Base-by-base conservation (phyloP, 2,329 filamentous ascomycete genomes). In the Fusarium xylarioides region DNA sequence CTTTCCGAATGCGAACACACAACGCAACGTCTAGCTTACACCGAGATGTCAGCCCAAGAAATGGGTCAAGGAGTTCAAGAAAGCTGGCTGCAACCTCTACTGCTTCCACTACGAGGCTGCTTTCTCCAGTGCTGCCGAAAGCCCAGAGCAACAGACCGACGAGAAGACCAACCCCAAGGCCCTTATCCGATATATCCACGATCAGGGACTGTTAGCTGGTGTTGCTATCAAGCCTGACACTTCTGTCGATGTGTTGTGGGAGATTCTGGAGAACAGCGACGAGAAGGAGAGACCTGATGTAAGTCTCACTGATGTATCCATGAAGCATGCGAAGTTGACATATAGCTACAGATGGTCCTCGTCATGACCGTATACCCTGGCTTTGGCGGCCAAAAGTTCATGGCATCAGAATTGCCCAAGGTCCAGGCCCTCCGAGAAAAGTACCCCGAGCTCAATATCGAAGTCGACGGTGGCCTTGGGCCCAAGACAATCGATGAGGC, bases 71-170 rank as follows among this genome's bases (percentile, higher is more conserved):
- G 94, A 97, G 71, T 98, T 99, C 86, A 91, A 96, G 82, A 91
- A 93, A 59, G 96, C 95, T 68, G 96, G 96, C 60, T 98, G 95
- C 84, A 95, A 99, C 83, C 88, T 99, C n/a, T 99, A 99, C 87
- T 98, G 96, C 87, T 99, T 99, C 87, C 96, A 99, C 87, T 98
- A 98, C 84, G 96, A 99, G 85, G 96, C 96, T 32, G 96, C 96
- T 73, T 89, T 96, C 75, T 97, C 94, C 56, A 93, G 93, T 47
- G 94, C 93, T 40, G 95, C 95, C 78, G 94, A 95, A 80, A 90
- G 88, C 61, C 95, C 95, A 53, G 90, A 92, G 76, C 89, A 87
- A 63, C 88, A 85, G 60, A 90, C 90, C 19, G 92, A 93, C 62
- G 82, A 86, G 68, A 92, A 91, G 82, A 98, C 95, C 5, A 95